A percentile compares a stretch with the other conserved stretches of the same genome.
Conservation (phyloP, 306 rosid genomes). For the Begonia fuchsioides region DNA sequence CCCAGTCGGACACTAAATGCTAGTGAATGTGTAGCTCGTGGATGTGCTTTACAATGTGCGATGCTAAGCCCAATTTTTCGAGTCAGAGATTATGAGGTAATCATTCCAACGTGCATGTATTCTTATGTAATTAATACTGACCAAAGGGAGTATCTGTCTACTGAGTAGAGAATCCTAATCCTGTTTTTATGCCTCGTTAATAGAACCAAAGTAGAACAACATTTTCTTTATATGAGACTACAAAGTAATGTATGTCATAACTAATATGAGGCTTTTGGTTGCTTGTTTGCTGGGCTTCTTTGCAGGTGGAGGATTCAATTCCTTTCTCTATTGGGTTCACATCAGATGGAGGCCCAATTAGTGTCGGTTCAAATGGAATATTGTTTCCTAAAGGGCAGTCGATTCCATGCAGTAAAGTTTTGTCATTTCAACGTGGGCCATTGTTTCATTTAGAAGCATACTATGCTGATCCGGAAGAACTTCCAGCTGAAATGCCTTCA, state of each 20-base stretch:
- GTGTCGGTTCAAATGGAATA: slow-evolving; percentile 29
- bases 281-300: not conserved
- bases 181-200: too few relatives aligned
- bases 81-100: slow-evolving; percentile 86
- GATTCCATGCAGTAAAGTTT: slow-evolving; percentile 48
- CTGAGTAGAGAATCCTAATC: too few relatives aligned
- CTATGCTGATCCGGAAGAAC: slow-evolving; percentile 46
- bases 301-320: slow-evolving; percentile 68
- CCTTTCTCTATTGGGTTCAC: slow-evolving; percentile 64
- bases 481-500: slow-evolving; percentile 41
- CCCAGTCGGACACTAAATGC: slow-evolving; percentile 84
- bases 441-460: slow-evolving; percentile 61
- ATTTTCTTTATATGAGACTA: too few relatives aligned
- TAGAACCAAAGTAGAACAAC: too few relatives aligned
- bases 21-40: slow-evolving; percentile 98
- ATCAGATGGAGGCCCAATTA: slow-evolving; percentile 40
- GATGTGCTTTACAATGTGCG: slow-evolving; percentile 95
- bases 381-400: slow-evolving; percentile 62
- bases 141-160: too few relatives aligned
- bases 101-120: too few relatives aligned
- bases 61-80: slow-evolving; percentile 85
- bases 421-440: slow-evolving; percentile 36
- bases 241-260: too few relatives aligned
- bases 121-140: too few relatives aligned
- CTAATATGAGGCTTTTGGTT: slow-evolving; percentile 1